Percentiles rank a stretch among this genome's conserved stretches.
These are phyloP conservation scores for Phyllosticta ampelicida DNA, from an alignment of 2,329 filamentous ascomycete species.

Conservation along the genomic window DNA sequence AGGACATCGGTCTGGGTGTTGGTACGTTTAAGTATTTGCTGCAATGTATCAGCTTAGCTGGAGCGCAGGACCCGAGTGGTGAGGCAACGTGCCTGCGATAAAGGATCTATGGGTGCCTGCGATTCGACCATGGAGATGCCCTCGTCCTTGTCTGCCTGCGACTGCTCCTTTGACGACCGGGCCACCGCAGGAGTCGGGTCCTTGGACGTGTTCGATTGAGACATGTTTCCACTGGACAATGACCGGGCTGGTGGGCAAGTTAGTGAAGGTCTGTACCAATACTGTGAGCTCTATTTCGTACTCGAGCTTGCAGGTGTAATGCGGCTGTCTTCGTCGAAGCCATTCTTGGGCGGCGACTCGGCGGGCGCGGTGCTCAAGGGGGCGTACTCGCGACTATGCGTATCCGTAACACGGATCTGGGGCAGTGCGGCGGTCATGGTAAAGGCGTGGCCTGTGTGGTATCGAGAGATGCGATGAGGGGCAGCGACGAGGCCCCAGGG, in stretches of 20 bases:
- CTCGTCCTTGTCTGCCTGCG: not conserved
- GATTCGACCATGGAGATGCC: conserved; percentile 4
- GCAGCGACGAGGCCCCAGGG: not conserved
- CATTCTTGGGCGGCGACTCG: conserved; percentile 9
- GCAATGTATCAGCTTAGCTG: not conserved
- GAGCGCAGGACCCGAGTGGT: not conserved
- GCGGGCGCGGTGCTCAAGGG: conserved; percentile 16
- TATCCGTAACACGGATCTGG: conserved; percentile 35
- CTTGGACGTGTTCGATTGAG: not conserved
- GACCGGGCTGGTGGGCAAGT: conserved; percentile 1
- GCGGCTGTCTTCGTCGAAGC: conserved; percentile 2
- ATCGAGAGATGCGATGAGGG: conserved; percentile 1
- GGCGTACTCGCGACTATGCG: conserved; percentile 24
- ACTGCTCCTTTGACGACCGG: not conserved
- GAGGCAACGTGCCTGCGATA: conserved; percentile 50
- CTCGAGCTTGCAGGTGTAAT: conserved; percentile 1
- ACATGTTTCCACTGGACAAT: conserved; percentile 6
- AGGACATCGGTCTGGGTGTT: conserved; percentile 51
- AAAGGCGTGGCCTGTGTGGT: conserved; percentile 4
- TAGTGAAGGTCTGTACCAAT: not conserved
- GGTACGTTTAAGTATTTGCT: conserved; percentile 54
- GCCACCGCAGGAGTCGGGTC: not conserved
- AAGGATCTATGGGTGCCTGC: conserved; percentile 49
- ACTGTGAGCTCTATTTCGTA: not conserved
- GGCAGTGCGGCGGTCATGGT: conserved; percentile 30